Evolutionary conservation across 2,329 filamentous ascomycete genomes (phyloP).

Genomic region (Pleurostoma richardsiae): DNA sequence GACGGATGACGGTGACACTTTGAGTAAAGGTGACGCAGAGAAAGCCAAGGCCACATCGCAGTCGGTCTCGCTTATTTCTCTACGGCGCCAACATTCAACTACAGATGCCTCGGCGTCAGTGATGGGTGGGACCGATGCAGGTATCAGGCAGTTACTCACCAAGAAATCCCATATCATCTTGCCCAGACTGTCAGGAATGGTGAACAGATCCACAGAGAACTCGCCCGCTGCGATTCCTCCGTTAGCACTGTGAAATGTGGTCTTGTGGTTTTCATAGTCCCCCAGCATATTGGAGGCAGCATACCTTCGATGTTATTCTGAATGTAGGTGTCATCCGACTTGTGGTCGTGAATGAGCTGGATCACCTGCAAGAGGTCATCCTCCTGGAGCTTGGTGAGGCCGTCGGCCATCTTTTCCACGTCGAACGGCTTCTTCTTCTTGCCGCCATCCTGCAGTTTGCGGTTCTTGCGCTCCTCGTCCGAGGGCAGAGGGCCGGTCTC

Average conservation of each 20-base stretch:
- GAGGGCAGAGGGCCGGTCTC: slow-evolving; percentile 83
- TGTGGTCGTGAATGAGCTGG: slow-evolving; percentile 97
- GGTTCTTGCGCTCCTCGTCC: slow-evolving; percentile 60
- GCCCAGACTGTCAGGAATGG: slow-evolving; percentile 82
- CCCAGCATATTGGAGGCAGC: slow-evolving; percentile 25
- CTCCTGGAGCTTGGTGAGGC: slow-evolving; percentile 80
- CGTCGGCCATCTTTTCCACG: slow-evolving; percentile 95
- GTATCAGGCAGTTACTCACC: slow-evolving; percentile 26
- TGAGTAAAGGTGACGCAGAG: too few relatives aligned
- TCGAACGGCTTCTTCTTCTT: slow-evolving; percentile 73
- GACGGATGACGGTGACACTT: too few relatives aligned
- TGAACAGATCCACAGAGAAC: slow-evolving; percentile 97
- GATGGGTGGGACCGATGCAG: too few relatives aligned
- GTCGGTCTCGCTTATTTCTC: too few relatives aligned
- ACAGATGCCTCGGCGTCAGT: too few relatives aligned
- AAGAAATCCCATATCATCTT: slow-evolving; percentile 94
- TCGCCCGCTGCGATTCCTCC: slow-evolving; percentile 63
- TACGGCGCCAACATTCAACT: too few relatives aligned
- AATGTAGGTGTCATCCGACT: slow-evolving; percentile 88
- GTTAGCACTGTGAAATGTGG: background rate
- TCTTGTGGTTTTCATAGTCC: background rate
- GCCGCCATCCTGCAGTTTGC: slow-evolving; percentile 59
- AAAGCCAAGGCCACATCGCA: too few relatives aligned
- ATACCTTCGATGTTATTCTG: slow-evolving; percentile 94
- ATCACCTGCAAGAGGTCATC: slow-evolving; percentile 93